Conservation (phyloP, 2,329 filamentous ascomycete species). For the Fusarium humuli region DNA sequence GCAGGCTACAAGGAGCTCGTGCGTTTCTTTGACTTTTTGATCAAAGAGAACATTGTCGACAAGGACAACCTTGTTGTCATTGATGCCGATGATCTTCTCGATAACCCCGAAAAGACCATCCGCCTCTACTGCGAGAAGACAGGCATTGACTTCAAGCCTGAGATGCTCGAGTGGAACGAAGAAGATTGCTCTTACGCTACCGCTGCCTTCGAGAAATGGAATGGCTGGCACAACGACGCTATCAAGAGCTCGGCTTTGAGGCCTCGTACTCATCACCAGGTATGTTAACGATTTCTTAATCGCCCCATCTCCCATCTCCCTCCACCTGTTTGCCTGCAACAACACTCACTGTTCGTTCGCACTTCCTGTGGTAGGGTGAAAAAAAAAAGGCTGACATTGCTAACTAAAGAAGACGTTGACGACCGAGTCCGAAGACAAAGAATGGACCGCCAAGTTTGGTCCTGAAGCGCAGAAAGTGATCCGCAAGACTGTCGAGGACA, state of each 20-base stretch:
- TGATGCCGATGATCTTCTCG: conserved; percentile 93
- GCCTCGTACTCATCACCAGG: conserved; percentile 72
- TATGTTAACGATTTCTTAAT: conserved; percentile 53
- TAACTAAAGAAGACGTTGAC: conserved; percentile 68
- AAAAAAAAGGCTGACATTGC: conserved; percentile 32
- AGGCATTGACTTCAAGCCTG: conserved; percentile 77
- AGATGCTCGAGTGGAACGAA: conserved; percentile 88
- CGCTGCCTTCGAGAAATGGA: conserved; percentile 93
- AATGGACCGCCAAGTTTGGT: conserved; percentile 82
- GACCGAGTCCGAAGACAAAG: conserved; percentile 73
- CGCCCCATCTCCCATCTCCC: conserved; percentile 7
- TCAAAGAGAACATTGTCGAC: conserved; percentile 75
- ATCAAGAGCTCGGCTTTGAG: conserved; percentile 83
- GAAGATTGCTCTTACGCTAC: conserved; percentile 79
- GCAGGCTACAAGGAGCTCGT: conserved; percentile 92
- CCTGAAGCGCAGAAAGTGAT: conserved; percentile 77
- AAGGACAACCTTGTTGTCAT: conserved; percentile 83
- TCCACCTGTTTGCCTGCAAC: conserved; percentile 41
- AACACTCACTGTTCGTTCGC: conserved; percentile 36
- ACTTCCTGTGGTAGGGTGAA: conserved; percentile 40
- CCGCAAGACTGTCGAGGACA: conserved; percentile 76
- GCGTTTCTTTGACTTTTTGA: conserved; percentile 86
- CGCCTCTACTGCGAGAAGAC: conserved; percentile 84
- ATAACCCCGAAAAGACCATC: conserved; percentile 81
- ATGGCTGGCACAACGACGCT: conserved; percentile 95